Evolutionary conservation across 371 early-diverging fungal genomes (phyloP).

Genomic region (Lichtheimia ornata): DNA sequence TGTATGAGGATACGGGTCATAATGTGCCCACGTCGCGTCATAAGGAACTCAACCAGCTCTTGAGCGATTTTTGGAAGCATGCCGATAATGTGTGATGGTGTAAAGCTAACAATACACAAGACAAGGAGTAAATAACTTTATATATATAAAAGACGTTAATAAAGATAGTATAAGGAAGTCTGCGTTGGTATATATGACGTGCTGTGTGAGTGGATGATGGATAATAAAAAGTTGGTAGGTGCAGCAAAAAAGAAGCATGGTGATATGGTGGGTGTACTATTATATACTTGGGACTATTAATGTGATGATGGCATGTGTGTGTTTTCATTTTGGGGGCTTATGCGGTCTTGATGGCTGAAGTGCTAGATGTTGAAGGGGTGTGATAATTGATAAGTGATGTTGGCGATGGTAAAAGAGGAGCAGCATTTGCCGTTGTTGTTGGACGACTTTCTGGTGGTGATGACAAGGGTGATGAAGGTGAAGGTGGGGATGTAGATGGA

Average conservation of each 20-base stretch:
- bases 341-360: constrained; percentile 16
- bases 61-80: constrained; percentile 21
- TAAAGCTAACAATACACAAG: background rate
- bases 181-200: background rate
- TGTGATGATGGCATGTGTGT: no score
- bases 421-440: background rate
- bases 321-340: background rate
- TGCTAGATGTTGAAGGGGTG: background rate
- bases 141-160: background rate
- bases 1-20: constrained; percentile 30
- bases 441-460: background rate
- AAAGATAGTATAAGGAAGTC: background rate
- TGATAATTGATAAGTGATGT: constrained; percentile 3
- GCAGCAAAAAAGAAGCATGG: background rate
- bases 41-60: constrained; percentile 16
- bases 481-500: background rate
- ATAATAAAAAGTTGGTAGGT: no score
- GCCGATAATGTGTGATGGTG: constrained; percentile 1
- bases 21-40: constrained; percentile 24
- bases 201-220: no score
- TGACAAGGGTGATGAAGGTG: background rate
- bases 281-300: background rate
- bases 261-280: background rate
- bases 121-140: background rate
- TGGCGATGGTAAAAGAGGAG: background rate